These are phyloP conservation scores for Beauveria scarabaeidicola DNA, from an alignment of 2,329 filamentous ascomycete genomes.

Conservation along the genomic window DNA sequence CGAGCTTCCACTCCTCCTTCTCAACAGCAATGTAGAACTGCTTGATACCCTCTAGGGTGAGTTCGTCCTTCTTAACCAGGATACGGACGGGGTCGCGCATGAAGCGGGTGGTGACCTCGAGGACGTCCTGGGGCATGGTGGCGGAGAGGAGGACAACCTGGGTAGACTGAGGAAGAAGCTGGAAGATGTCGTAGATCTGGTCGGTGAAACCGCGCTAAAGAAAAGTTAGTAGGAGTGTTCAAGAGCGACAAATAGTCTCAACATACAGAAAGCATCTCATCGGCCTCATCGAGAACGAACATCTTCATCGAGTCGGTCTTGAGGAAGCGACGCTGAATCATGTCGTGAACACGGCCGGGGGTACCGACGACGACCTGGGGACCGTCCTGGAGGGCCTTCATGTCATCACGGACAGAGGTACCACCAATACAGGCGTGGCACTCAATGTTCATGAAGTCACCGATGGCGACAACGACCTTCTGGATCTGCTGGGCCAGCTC, in stretches of 20 bases:
- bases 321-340: conserved; percentile 97
- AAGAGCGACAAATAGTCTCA: not conserved
- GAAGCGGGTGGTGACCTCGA: conserved; percentile 99
- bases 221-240: conserved; percentile 24
- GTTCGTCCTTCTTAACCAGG: conserved; percentile 98
- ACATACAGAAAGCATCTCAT: conserved; percentile 91
- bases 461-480: conserved; percentile 97
- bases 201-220: conserved; percentile 90
- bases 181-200: conserved; percentile 99
- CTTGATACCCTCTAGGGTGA: conserved; percentile 99
- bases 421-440: conserved; percentile 99
- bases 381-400: conserved; percentile 93
- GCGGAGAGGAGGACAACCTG: conserved; percentile 97
- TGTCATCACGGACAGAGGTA: conserved; percentile 96
- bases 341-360: conserved; percentile 96
- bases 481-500: conserved; percentile 99
- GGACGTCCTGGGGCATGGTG: conserved; percentile 97
- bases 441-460: conserved; percentile 99
- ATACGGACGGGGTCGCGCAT: conserved; percentile 99
- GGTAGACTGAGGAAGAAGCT: conserved; percentile 93
- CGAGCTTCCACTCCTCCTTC: conserved; percentile 99
- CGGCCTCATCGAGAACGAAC: conserved; percentile 98
- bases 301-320: conserved; percentile 99
- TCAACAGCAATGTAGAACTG: conserved; percentile 99
- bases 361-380: conserved; percentile 97